phyloP scores from a whole-genome alignment of 1,284 basidiomycete genomes.

The Thecaphora thlaspeos region DNA sequence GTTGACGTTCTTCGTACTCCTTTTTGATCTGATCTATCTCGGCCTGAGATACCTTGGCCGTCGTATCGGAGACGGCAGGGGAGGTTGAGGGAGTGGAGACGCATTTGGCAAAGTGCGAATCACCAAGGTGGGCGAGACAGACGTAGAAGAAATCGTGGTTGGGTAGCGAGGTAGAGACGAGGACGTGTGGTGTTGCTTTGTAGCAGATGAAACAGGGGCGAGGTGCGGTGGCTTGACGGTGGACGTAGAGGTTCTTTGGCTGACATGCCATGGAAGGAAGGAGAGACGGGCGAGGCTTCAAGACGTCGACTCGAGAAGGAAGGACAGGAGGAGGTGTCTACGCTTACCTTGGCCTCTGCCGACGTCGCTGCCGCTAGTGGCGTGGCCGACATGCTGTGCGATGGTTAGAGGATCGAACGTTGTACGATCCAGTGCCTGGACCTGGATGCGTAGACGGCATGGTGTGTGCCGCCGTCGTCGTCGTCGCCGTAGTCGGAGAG shows the following conservation, averaged over 20 bases:
- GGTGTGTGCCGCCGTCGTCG: too few species aligned
- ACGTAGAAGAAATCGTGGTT: conserved; percentile 45
- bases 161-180: conserved; percentile 39
- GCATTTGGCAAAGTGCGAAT: conserved; percentile 41
- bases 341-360: too few species aligned
- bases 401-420: too few species aligned
- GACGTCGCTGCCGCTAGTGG: too few species aligned
- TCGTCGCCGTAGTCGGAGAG: too few species aligned
- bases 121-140: conserved; percentile 40
- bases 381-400: too few species aligned
- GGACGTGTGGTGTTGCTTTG: conserved; percentile 36
- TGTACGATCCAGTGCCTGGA: too few species aligned
- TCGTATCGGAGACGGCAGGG: conserved; percentile 12
- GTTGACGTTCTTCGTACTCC: conserved; percentile 32
- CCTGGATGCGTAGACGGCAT: too few species aligned
- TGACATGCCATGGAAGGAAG: too few species aligned
- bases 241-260: conserved; percentile 39
- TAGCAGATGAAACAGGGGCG: conserved; percentile 43
- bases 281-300: too few species aligned
- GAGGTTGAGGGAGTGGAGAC: conserved; percentile 16
- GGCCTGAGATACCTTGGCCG: conserved; percentile 17
- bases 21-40: conserved; percentile 43
- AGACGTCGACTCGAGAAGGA: too few species aligned
- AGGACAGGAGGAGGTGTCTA: too few species aligned
- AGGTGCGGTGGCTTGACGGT: conserved; percentile 41